phyloP scores from a whole-genome alignment of 208 protist genomes.

The Wallacemonas collosoma region DNA sequence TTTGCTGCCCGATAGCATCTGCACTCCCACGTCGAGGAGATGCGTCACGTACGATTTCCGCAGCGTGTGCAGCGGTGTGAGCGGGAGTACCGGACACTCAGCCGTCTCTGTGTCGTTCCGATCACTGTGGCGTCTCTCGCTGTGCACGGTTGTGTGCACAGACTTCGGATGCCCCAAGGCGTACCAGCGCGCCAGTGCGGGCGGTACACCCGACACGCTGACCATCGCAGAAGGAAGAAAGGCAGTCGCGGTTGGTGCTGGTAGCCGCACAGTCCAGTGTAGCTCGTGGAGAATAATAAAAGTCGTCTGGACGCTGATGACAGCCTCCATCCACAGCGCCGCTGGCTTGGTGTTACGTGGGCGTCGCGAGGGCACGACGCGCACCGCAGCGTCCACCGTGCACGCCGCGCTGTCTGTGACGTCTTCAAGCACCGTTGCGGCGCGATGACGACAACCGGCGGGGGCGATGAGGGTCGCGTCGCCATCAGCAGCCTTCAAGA shows the following conservation, averaged over 20 bases:
- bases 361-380: constrained; percentile 2
- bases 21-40: constrained; percentile 8
- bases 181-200: neutral
- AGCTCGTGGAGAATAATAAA: neutral
- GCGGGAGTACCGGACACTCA: neutral
- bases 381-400: neutral
- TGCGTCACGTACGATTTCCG: neutral
- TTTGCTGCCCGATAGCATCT: neutral
- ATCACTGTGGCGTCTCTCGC: too few relatives aligned
- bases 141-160: neutral
- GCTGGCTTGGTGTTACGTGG: neutral
- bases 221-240: neutral
- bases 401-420: neutral
- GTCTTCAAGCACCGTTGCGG: neutral
- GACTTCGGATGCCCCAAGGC: neutral
- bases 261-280: constrained; percentile 7
- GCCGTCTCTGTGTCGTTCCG: neutral
- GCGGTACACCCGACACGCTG: neutral
- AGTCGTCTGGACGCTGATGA: neutral
- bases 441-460: too few relatives aligned
- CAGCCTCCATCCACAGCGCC: constrained; percentile 7
- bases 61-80: neutral
- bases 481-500: neutral
- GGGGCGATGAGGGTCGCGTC: too few relatives aligned
- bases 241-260: neutral